Conservation (phyloP, 2,329 filamentous ascomycete genomes). For the Blumeria hordei region DNA sequence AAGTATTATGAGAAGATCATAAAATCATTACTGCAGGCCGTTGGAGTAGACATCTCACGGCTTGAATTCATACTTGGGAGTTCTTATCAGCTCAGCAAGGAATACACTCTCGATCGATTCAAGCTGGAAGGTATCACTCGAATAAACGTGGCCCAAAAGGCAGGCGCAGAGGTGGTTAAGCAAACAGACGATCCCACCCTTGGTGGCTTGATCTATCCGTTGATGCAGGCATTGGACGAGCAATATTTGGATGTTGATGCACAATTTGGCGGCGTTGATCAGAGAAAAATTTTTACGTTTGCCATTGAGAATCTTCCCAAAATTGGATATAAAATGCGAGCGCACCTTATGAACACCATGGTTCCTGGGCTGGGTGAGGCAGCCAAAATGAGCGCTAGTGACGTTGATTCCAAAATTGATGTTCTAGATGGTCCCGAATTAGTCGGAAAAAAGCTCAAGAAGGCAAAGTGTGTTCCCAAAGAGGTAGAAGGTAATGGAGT, state of each 20-base stretch:
- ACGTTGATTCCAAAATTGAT: constrained; percentile 69
- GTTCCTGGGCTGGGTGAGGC: constrained; percentile 59
- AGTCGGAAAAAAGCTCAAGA: constrained; percentile 64
- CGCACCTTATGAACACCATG: constrained; percentile 68
- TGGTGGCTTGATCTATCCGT: constrained; percentile 54
- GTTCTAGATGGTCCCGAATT: constrained; percentile 56
- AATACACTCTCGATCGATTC: constrained; percentile 79
- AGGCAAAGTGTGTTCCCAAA: constrained; percentile 56
- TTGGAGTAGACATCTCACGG: constrained; percentile 41
- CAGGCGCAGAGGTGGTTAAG: constrained; percentile 85
- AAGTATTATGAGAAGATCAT: constrained; percentile 67
- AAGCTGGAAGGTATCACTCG: constrained; percentile 27
- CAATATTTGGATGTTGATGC: constrained; percentile 59
- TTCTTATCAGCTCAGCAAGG: constrained; percentile 47
- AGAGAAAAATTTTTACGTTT: constrained; percentile 70
- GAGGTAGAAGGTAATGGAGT: constrained; percentile 69
- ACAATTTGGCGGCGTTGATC: constrained; percentile 71
- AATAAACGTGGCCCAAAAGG: constrained; percentile 42
- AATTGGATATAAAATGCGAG: constrained; percentile 52
- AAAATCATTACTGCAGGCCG: constrained; percentile 52
- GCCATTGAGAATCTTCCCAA: constrained; percentile 69
- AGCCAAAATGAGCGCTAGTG: constrained; percentile 68
- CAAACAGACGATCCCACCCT: constrained; percentile 57
- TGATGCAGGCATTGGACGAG: constrained; percentile 82
- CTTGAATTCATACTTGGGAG: constrained; percentile 69